Evolutionary conservation across 192 early-diverging fungal species (phyloP).

Genomic region (Coemansia erecta): DNA sequence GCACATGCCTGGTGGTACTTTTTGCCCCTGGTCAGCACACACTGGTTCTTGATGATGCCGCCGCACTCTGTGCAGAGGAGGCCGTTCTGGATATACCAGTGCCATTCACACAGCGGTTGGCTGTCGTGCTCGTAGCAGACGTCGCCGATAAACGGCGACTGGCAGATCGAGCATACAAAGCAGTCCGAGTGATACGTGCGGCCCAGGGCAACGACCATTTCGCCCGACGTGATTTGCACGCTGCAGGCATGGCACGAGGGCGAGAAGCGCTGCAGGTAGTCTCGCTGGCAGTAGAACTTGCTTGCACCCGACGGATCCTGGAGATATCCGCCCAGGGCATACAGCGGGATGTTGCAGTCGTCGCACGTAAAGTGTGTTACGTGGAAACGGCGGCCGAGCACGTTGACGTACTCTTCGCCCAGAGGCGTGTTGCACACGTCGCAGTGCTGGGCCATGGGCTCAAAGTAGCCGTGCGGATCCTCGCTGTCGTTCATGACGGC

Average conservation of each 20-base stretch:
- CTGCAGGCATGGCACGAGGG: slow-evolving; percentile 50
- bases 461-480: slow-evolving; percentile 6
- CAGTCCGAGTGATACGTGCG: slow-evolving; percentile 54
- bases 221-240: slow-evolving; percentile 52
- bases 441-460: slow-evolving; percentile 10
- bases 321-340: slow-evolving; percentile 52
- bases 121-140: slow-evolving; percentile 54
- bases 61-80: slow-evolving; percentile 52
- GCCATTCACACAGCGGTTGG: slow-evolving; percentile 55
- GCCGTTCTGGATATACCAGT: slow-evolving; percentile 55
- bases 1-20: slow-evolving; percentile 52
- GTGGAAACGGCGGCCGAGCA: slow-evolving; percentile 47
- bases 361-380: slow-evolving; percentile 51
- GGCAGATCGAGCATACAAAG: slow-evolving; percentile 55
- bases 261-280: slow-evolving; percentile 53
- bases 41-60: slow-evolving; percentile 51
- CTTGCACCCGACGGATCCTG: slow-evolving; percentile 34
- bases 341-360: slow-evolving; percentile 53
- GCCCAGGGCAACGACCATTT: slow-evolving; percentile 51
- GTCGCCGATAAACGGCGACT: slow-evolving; percentile 54
- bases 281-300: slow-evolving; percentile 54
- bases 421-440: slow-evolving; percentile 29
- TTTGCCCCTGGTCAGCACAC: slow-evolving; percentile 51
- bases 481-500: background rate
- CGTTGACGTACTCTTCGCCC: slow-evolving; percentile 52